A percentile compares a stretch with the other conserved stretches of the same genome.
Conservation (phyloP, 139 green algal species). For the Pseudopediastrum boryanum region DNA sequence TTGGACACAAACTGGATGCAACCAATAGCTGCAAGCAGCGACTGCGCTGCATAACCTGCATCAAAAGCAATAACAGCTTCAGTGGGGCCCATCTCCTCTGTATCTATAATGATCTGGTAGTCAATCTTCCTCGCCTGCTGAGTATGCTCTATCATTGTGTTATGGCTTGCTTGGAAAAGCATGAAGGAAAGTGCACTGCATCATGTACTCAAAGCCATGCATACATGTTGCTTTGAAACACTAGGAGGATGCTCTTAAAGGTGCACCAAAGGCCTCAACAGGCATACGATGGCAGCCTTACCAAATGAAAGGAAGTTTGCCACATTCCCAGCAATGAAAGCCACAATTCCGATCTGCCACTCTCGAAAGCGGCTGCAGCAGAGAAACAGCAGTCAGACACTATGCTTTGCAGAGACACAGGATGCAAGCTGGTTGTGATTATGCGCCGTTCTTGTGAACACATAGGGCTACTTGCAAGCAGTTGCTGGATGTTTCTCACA, state of each 20-base stretch:
- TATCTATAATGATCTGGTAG: too few species aligned
- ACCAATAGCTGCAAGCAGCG: conserved; percentile 82
- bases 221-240: too few species aligned
- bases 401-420: background rate
- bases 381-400: background rate
- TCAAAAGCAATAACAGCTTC: background rate
- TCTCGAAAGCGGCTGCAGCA: conserved; percentile 48
- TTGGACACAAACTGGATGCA: conserved; percentile 91
- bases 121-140: too few species aligned
- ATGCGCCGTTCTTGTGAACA: background rate
- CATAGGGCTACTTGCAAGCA: background rate
- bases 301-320: conserved; percentile 81
- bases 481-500: background rate
- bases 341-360: conserved; percentile 73
- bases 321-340: conserved; percentile 79
- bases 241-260: too few species aligned
- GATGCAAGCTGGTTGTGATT: background rate
- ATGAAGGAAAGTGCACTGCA: too few species aligned
- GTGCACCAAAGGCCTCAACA: too few species aligned
- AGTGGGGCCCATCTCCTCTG: conserved; percentile 10
- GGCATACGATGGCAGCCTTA: conserved; percentile 27
- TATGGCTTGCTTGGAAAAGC: too few species aligned
- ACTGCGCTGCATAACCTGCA: conserved; percentile 85
- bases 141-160: too few species aligned
- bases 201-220: too few species aligned